Percentiles rank a stretch among this genome's conserved stretches.
phyloP scores from a whole-genome alignment of 2,329 filamentous ascomycete genomes.

The Cordyceps fumosorosea region DNA sequence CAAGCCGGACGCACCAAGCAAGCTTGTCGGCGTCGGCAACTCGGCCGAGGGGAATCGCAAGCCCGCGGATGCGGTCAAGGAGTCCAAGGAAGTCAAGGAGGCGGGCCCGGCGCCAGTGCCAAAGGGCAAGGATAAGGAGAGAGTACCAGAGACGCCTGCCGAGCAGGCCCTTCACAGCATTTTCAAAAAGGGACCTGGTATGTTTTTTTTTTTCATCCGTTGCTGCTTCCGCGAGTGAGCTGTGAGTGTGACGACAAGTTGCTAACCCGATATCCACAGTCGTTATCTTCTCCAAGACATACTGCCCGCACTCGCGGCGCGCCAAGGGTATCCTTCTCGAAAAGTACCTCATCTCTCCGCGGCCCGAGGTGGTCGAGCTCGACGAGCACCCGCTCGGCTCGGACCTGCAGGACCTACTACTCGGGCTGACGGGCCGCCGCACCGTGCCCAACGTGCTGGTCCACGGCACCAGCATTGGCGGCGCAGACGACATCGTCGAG shows the following conservation, averaged over 20 bases:
- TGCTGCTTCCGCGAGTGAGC: background rate
- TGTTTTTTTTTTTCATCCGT: constrained; percentile 23
- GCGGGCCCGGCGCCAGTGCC: background rate
- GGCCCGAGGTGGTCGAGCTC: constrained; percentile 84
- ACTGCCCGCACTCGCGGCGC: constrained; percentile 78
- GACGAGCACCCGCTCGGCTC: constrained; percentile 72
- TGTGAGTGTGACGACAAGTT: too few species aligned
- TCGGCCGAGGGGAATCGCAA: constrained; percentile 46
- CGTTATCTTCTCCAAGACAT: constrained; percentile 92
- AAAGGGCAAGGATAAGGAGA: constrained; percentile 18
- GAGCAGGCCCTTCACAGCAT: constrained; percentile 70
- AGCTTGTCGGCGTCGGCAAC: constrained; percentile 53
- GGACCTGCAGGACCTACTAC: constrained; percentile 65
- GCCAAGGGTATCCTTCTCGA: constrained; percentile 82
- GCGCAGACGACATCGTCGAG: constrained; percentile 75
- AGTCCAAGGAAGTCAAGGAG: constrained; percentile 5
- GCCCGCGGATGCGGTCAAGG: constrained; percentile 20
- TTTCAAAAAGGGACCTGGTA: constrained; percentile 78
- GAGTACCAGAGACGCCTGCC: constrained; percentile 50
- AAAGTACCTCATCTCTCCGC: constrained; percentile 74
- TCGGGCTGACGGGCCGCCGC: constrained; percentile 65
- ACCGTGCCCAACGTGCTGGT: constrained; percentile 93
- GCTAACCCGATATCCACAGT: constrained; percentile 46
- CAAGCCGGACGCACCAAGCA: constrained; percentile 51
- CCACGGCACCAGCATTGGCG: constrained; percentile 82